Evolutionary conservation across 345 rosid genomes (phyloP), one percentile per base, ranked within the genome.

Genomic region (Durio zibethinus): DNA sequence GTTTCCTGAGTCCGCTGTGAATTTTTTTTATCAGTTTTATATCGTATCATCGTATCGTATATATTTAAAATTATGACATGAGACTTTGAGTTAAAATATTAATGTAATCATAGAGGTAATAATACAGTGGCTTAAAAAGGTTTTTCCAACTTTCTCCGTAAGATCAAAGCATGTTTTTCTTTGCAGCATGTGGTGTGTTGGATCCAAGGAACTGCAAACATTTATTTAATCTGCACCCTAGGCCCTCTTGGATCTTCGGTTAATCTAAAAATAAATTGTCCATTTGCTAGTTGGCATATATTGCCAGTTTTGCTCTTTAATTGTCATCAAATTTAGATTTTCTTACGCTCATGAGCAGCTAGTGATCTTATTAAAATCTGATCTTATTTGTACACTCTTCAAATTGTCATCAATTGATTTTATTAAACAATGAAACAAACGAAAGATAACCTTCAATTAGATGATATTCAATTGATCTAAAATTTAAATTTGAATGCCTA

Each of bases 171-270:
- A 42, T 36, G 33, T 27, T 53, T 25, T 23, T 12, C 5, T 23
- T 18, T 23, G 2, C 11, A 43, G 14, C 52, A 53, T 53, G 79
- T 75, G 60, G 54, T 69, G 74, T 78, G 73, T n/a, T n/a, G 72
- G 77, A 50, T 78, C 77, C 63, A 53, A 73, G 43, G 2, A 5
- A 2, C 56, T 56, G 52, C 63, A 45, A n/a, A 31, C 50, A 47
- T 54, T 18, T 38, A 11, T 56, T 52, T 40, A 45, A 2, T 21
- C 62, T 3, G 71, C n/a, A 20, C 0, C 11, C 42, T 27, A 16
- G 20, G 10, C 4, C 25, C 60, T 31, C 20, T 3, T 20, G 27
- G 6, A 29, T 59, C 61, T 25, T 29, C 38, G 43, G 21, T 45
- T 62, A 27, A 42, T 35, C 35, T 52, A 18, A 27, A 33, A 57